Base-by-base conservation (phyloP, 441 rosid species). In the Capsella rubella region DNA sequence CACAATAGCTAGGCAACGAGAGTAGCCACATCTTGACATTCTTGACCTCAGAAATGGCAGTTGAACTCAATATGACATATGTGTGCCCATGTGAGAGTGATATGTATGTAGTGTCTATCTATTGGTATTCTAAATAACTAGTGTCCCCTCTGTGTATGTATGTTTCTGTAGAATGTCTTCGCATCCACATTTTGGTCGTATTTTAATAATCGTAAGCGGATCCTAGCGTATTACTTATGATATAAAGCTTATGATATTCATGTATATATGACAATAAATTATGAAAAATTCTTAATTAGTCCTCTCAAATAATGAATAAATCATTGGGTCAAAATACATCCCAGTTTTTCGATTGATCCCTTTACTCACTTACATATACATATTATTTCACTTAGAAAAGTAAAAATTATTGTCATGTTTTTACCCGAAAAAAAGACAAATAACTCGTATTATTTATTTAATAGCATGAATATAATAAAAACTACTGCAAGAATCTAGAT, bases 21-120 rank as follows among this genome's bases (percentile, higher is more conserved):
- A 69, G 53, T 46, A 69, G 71, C 71, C 75, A 76, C 79, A 70
- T 49, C 28, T 45, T 14, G 75, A 56, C 40, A 64, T 63, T 56
- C 40, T 55, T 27, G 66, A 70, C 80, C 80, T 40, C 54, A 70
- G 40, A 64, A 39, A 49, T 37, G 53, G 71, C n/a, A 45, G 57
- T 27, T 75, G 60, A 69, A 37, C 65, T 43, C 42, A 3, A 21
- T 42, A 52, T 51, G 12, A 53, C 28, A n/a, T 32, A 4, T 43
- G 45, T 69, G 64, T 75, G 43, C 63, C 64, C 57, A 68, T 40
- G 55, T 60, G 73, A 56, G 72, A 75, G 73, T 67, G 56, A 73
- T 55, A 35, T 11, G 52, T 72, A 6, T 34, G 16, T 43, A 59
- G 27, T 16, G 3, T 18, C 29, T 12, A 63, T 72, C 1, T 34